Percentiles rank a stretch among this genome's conserved stretches.
These are phyloP conservation scores for Mucor plumbeus DNA, from an alignment of 371 early-diverging fungal genomes.

Conservation along the genomic window DNA sequence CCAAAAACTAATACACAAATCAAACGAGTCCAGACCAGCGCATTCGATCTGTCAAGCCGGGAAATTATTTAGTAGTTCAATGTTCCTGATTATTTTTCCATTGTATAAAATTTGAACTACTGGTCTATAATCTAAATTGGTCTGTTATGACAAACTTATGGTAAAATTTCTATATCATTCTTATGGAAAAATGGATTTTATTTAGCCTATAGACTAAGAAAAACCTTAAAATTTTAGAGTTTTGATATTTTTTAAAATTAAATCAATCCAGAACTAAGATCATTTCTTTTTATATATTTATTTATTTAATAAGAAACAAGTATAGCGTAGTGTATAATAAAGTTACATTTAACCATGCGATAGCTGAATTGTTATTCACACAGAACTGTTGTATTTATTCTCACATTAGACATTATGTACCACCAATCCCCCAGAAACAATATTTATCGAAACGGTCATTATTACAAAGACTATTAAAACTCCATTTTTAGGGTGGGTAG, in stretches of 20 bases:
- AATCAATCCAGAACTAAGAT: background rate
- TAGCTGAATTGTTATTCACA: background rate
- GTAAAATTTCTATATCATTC: background rate
- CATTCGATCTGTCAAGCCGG: background rate
- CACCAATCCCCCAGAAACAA: background rate
- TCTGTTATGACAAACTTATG: background rate
- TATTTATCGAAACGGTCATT: background rate
- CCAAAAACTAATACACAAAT: too few species aligned
- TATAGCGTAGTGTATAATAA: background rate
- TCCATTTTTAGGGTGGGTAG: background rate
- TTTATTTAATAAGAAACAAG: background rate
- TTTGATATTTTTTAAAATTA: background rate
- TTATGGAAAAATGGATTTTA: slow-evolving; percentile 1
- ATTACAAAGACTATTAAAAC: background rate
- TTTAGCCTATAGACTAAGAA: background rate
- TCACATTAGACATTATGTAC: background rate
- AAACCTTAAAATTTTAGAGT: background rate
- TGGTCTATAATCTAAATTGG: slow-evolving; percentile 1
- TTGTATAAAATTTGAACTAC: background rate
- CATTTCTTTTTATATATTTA: background rate
- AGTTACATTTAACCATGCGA: background rate
- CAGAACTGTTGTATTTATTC: background rate
- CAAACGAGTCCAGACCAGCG: slow-evolving; percentile 1
- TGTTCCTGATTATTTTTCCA: background rate
- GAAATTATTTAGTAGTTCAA: background rate